Evolutionary conservation across 2,329 filamentous ascomycete genomes (phyloP).

Genomic region (Apiospora hydei): DNA sequence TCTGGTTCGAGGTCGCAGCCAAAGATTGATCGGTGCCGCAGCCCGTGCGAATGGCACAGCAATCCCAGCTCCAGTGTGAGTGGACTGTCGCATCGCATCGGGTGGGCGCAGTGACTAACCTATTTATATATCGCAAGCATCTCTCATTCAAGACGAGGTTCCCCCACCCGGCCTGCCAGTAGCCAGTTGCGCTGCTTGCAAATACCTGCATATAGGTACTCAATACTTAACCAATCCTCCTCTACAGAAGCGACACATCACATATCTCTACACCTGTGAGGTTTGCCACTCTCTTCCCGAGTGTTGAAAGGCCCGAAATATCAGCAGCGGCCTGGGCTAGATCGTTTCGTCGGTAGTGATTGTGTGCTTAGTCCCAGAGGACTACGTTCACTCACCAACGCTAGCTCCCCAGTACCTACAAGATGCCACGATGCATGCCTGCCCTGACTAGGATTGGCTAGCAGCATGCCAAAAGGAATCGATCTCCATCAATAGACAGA

Average conservation of each 20-base stretch:
- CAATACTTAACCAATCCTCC: neutral
- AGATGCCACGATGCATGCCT: neutral
- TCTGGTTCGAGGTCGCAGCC: neutral
- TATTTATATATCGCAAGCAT: constrained; percentile 13
- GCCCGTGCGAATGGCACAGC: constrained; percentile 2
- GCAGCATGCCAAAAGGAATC: neutral
- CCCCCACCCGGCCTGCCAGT: neutral
- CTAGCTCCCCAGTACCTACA: too few species aligned
- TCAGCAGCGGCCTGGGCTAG: neutral
- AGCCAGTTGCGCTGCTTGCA: neutral
- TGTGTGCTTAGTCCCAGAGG: neutral
- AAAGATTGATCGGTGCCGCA: constrained; percentile 1
- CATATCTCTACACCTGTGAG: neutral
- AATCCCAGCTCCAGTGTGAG: neutral
- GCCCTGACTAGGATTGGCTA: constrained; percentile 15
- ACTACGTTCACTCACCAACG: neutral
- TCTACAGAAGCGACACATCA: neutral
- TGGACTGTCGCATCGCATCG: neutral
- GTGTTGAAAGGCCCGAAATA: neutral
- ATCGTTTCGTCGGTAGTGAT: neutral
- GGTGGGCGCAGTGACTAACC: neutral
- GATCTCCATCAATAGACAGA: neutral
- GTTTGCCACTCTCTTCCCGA: neutral
- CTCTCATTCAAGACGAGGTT: neutral
- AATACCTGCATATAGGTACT: neutral